Evolutionary conservation across 2,329 filamentous ascomycete genomes (phyloP), one percentile per base, ranked within the genome.

Genomic region (Cordyceps cateniannulata): DNA sequence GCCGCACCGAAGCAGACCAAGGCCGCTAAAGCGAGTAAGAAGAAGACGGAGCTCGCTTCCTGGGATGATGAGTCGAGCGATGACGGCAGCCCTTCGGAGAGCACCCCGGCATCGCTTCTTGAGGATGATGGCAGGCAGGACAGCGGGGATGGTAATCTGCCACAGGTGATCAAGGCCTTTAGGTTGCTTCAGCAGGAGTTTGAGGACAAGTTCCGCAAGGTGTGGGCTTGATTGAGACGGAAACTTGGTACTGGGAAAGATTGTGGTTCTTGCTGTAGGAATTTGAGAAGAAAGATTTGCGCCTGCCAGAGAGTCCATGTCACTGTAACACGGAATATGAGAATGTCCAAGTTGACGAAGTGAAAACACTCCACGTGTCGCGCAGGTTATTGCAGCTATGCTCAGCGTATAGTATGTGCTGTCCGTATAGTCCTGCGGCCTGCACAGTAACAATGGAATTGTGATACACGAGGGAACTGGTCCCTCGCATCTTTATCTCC

Each of bases 161-260:
- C 78, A 64, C 79, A 81, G 64, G 85, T 89, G 25, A 73, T 86
- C 16, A 78, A 76, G 66, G 83, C 84, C 1, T 88, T 89, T 67
- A 76, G 75, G 63, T 71, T 78, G 66, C 68, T 89, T 64, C 81
- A 81, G 67, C 73, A 75, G 29, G 82, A 84, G 61, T 89, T 88
- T 69, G 81, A 87, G 64, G 76, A 77, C 49, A 89, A 87, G 74
- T 89, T 89, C 72, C 77, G 69, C 68, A 80, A 80, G 66, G 80
- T 82, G 67, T 86, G 83, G 82, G 81, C 84, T 69, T 87, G 72
- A 70, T 7, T 22, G 20, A 25, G 3, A 18, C 10, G 22, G 44
- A 25, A 25, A 16, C 3, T 5, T 7, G 7, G 3, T 12, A 20
- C 8, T 3, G n/a, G 7, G 42, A 45, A 22, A 45, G n/a, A 22